Conservation (phyloP, 1,139 yeast species). For the Candida frijolesensis region DNA sequence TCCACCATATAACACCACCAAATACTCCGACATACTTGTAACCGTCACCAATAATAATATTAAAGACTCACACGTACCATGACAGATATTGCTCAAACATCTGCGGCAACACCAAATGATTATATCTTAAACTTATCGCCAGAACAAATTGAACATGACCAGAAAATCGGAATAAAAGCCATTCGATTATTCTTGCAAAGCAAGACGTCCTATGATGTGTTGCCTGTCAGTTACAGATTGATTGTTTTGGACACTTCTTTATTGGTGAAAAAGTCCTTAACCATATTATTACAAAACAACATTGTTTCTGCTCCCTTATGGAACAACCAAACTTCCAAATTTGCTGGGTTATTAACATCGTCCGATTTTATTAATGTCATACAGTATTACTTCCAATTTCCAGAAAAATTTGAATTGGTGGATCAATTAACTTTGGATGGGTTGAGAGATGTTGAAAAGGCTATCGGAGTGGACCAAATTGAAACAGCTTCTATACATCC, state of each 20-base stretch:
- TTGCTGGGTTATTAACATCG: slow-evolving; percentile 92
- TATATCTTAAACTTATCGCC: slow-evolving; percentile 44
- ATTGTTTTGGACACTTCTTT: slow-evolving; percentile 93
- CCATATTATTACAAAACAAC: slow-evolving; percentile 86
- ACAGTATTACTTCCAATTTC: slow-evolving; percentile 89
- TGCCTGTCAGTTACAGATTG: slow-evolving; percentile 92
- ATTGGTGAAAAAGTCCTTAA: slow-evolving; percentile 86
- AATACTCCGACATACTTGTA: not conserved
- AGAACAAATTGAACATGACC: slow-evolving; percentile 57
- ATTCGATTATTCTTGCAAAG: slow-evolving; percentile 83
- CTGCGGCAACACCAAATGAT: slow-evolving; percentile 46
- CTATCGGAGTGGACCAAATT: slow-evolving; percentile 84
- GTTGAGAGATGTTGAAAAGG: slow-evolving; percentile 79
- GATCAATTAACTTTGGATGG: slow-evolving; percentile 88
- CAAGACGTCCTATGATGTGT: slow-evolving; percentile 93
- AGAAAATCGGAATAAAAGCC: slow-evolving; percentile 68
- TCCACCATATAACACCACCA: not conserved
- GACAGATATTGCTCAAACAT: slow-evolving; percentile 28
- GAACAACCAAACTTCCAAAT: slow-evolving; percentile 86
- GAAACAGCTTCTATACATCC: slow-evolving; percentile 93
- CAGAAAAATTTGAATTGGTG: slow-evolving; percentile 87
- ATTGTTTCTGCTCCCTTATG: slow-evolving; percentile 97
- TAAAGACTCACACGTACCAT: slow-evolving; percentile 4
- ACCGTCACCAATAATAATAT: no score
- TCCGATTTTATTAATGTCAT: slow-evolving; percentile 94